Evolutionary conservation across 805 yeast species (phyloP), one percentile per base, ranked within the genome.

Genomic region (Candida chauliodis): DNA sequence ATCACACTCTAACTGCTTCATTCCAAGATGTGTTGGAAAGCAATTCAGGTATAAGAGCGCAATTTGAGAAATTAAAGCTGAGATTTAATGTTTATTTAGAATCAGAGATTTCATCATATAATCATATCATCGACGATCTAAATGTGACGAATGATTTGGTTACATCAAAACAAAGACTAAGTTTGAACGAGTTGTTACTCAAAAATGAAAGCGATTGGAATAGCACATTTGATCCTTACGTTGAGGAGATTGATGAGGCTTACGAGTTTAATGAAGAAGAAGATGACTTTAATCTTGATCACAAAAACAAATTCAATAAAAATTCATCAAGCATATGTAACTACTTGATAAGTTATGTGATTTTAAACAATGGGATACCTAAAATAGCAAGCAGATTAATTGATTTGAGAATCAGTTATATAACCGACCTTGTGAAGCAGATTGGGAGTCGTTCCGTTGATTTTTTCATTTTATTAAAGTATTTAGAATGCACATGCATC

Each of bases 401-500:
- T 3, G 46, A 48, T 5, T 39, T 62, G 25, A 49, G 72, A 28
- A 44, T 31, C 29, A 30, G 40, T 2, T 51, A 52, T 40, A 39
- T 64, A 4, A 16, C 42, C 14, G 10, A 27, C 1, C 22, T 54
- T 9, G 35, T 53, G 16, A 18, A 25, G 4, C 38, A 44, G 13
- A 22, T 41, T 14, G 14, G 42, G 4, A 16, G 24, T 21, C 16
- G 34, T n/a, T 36, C 34, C 14, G 40, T 63, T 14, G 52, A 61
- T 38, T 61, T 61, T 40, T 51, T 51, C 22, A 48, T 47, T 17
- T 41, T 65, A 5, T 52, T 64, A 38, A 58, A 53, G 41, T 66
- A 45, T 33, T 41, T 62, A 21, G 71, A 67, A 45, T 58, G 56
- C 23, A 63, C 74, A 0, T 55, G 54, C 39, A 51, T 46, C 3